Evolutionary conservation across 805 yeast species (phyloP), one percentile per base, ranked within the genome.

Genomic region (Teunomyces cretensis): DNA sequence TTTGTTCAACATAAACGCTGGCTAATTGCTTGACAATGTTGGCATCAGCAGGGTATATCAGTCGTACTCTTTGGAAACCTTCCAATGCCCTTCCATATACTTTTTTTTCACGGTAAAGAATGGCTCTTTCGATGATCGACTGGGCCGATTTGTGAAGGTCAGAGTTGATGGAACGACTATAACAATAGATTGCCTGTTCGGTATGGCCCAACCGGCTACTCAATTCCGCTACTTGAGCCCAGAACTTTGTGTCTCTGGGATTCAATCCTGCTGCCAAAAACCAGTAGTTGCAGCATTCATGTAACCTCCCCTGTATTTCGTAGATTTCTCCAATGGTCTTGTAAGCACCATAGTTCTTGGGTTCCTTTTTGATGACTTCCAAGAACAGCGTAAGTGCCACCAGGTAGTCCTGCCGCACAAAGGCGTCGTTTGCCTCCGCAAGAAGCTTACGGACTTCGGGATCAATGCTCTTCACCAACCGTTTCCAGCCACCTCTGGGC

Each of bases 241-340:
- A 88, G 51, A 88, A 81, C 22, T 75, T 83, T 55, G 81, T 80
- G 65, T 91, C 96, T 62, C 81, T 78, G 0, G 88, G 82, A 51
- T 84, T 81, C 11, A 86, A 67, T 58, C 83, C 86, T 0, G 96
- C 91, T 24, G 96, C 94, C 43, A 87, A 56, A 54, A 86, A 69
- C 96, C 97, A 81, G 39, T 86, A 78, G 57, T 82, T 81, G 61
- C 96, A 83, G 61, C 96, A 80, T 57, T 86, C 85, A 51, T 83
- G 80, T 41, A 77, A 64, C 38, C 81, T 72, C 1, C 89, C 91
- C 48, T 81, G 84, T 42, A 78, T 69, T 45, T 80, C 75, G 52
- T 86, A 84, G 39, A 92, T 86, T 57, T 88, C 96, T 39, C 97
- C 97, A 37, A 90, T 67, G 0, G 95, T 86, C 56, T 86, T 84